phyloP scores from a whole-genome alignment of 139 green algal species.

The Cymbomonas tetramitiformis region DNA sequence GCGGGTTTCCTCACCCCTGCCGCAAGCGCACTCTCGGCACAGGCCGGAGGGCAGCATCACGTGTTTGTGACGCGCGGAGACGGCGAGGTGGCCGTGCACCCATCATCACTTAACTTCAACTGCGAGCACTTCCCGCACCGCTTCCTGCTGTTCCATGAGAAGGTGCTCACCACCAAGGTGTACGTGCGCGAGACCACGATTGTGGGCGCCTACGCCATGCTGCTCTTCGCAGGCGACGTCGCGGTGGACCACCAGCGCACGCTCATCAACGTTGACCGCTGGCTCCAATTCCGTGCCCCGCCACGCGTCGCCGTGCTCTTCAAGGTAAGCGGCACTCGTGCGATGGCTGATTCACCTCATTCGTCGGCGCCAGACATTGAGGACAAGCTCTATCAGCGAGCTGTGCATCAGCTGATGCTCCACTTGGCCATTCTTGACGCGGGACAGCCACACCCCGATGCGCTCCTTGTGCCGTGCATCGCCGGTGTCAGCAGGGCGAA shows the following conservation, averaged over 20 bases:
- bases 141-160: constrained; percentile 74
- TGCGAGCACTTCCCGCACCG: constrained; percentile 48
- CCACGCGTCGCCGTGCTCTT: constrained; percentile 71
- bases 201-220: constrained; percentile 52
- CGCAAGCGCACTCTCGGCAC: constrained; percentile 86
- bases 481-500: no score
- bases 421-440: no score
- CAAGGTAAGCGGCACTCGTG: no score
- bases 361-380: no score
- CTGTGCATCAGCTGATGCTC: no score
- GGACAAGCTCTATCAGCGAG: no score
- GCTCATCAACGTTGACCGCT: constrained; percentile 51
- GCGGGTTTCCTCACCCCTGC: constrained; percentile 74
- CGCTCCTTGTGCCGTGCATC: no score
- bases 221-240: constrained; percentile 71
- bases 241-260: constrained; percentile 39
- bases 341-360: no score
- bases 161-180: constrained; percentile 38
- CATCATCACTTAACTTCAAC: constrained; percentile 32
- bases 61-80: constrained; percentile 48
- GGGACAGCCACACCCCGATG: no score
- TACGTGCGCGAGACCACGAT: constrained; percentile 52
- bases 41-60: constrained; percentile 47
- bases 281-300: constrained; percentile 35
- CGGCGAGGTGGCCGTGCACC: constrained; percentile 67